phyloP scores from a whole-genome alignment of 768 basidiomycete genomes.

The Boletus fagicola region DNA sequence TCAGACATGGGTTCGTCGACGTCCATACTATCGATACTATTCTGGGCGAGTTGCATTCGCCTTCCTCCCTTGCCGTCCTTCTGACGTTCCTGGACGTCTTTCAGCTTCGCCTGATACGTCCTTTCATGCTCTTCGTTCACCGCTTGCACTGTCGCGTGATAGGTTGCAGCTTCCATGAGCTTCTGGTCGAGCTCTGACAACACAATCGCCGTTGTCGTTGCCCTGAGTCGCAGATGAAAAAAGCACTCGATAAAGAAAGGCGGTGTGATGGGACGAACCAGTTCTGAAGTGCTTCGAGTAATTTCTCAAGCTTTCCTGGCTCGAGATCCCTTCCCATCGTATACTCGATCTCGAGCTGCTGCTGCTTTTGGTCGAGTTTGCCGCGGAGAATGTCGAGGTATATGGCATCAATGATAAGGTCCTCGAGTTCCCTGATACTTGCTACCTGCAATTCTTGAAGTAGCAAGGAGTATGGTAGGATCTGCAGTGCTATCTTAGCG shows the following conservation, averaged over 20 bases:
- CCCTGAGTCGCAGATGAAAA: constrained; percentile 44
- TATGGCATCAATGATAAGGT: constrained; percentile 95
- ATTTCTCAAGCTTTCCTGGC: constrained; percentile 59
- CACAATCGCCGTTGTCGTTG: constrained; percentile 66
- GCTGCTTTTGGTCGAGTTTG: constrained; percentile 90
- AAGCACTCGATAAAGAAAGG: background rate
- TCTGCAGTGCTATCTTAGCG: constrained; percentile 40
- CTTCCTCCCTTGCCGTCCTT: constrained; percentile 53
- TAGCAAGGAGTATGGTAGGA: constrained; percentile 77
- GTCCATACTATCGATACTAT: constrained; percentile 52
- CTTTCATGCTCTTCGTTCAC: constrained; percentile 57
- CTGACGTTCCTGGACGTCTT: constrained; percentile 61
- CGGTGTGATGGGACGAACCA: constrained; percentile 47
- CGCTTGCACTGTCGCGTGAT: constrained; percentile 39
- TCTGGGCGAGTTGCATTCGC: constrained; percentile 16
- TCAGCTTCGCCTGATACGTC: constrained; percentile 49
- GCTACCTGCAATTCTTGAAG: constrained; percentile 70
- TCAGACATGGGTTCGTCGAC: constrained; percentile 57
- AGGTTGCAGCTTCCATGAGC: constrained; percentile 52
- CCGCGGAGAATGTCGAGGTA: constrained; percentile 88
- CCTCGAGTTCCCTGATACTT: constrained; percentile 86
- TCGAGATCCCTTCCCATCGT: constrained; percentile 92
- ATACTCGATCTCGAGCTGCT: constrained; percentile 88
- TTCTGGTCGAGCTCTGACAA: constrained; percentile 71
- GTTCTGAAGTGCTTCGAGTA: constrained; percentile 60